Percentiles rank a stretch among this genome's conserved stretches.
phyloP scores from a whole-genome alignment of 2,329 filamentous ascomycete species.

The Fusarium cyanostomum region DNA sequence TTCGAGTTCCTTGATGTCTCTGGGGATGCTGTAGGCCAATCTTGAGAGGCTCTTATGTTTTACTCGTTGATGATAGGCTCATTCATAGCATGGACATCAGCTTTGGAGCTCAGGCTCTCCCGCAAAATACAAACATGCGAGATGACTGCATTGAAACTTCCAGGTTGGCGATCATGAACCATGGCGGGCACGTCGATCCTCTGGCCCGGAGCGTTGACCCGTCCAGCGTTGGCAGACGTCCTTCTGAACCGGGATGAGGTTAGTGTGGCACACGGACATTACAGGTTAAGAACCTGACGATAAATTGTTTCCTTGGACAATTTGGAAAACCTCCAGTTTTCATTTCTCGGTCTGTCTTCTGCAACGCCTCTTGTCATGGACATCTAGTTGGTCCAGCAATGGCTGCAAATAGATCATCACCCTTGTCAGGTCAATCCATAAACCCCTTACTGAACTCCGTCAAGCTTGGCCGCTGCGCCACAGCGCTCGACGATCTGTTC shows the following conservation, averaged over 20 bases:
- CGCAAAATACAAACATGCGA: background rate
- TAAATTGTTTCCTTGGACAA: background rate
- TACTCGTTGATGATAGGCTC: too few relatives aligned
- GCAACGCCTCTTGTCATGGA: background rate
- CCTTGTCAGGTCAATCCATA: background rate
- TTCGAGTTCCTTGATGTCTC: too few relatives aligned
- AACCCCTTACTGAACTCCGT: background rate
- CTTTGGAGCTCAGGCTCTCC: background rate
- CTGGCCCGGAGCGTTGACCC: background rate
- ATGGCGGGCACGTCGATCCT: slow-evolving; percentile 3
- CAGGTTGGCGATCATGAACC: background rate
- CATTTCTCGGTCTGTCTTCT: background rate
- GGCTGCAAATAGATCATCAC: background rate
- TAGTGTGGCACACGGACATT: background rate
- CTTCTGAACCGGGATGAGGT: background rate
- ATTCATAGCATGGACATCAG: background rate
- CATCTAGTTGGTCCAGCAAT: background rate
- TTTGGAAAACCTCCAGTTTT: background rate
- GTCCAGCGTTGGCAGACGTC: background rate
- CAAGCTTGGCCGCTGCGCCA: slow-evolving; percentile 11
- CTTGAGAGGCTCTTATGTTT: background rate
- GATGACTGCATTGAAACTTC: background rate
- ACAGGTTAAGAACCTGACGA: background rate
- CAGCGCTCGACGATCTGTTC: background rate
- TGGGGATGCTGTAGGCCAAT: too few relatives aligned